Percentiles rank a stretch among this genome's conserved stretches.
These are phyloP conservation scores for Cydonia oblonga DNA, from an alignment of 331 rosid genomes.

Conservation along the genomic window DNA sequence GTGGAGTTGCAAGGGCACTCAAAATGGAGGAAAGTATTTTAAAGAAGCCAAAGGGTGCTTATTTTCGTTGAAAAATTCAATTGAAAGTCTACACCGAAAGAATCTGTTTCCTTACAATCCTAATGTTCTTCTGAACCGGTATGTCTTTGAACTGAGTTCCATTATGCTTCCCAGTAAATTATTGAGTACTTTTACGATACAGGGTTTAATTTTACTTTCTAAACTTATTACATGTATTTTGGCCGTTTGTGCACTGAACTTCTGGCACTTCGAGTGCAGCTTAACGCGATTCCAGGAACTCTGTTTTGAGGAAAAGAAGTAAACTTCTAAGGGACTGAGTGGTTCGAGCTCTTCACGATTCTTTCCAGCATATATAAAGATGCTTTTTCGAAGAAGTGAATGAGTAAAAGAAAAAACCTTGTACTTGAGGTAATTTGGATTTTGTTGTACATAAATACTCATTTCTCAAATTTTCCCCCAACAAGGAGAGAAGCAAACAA, in stretches of 20 bases:
- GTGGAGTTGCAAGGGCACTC: slow-evolving; percentile 5
- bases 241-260: not conserved
- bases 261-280: slow-evolving; percentile 35
- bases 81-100: slow-evolving; percentile 66
- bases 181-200: not conserved
- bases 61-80: slow-evolving; percentile 52
- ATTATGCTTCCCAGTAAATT: not conserved
- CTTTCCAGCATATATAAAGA: too few species aligned
- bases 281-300: slow-evolving; percentile 55
- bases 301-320: slow-evolving; percentile 23
- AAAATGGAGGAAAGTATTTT: slow-evolving; percentile 16
- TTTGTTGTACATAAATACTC: too few species aligned
- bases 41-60: slow-evolving; percentile 57
- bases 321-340: not conserved
- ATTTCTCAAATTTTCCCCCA: too few species aligned
- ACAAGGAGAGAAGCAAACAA: too few species aligned
- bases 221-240: too few species aligned
- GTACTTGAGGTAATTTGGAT: too few species aligned
- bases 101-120: slow-evolving; percentile 86
- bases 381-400: too few species aligned
- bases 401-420: too few species aligned
- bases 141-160: not conserved
- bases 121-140: slow-evolving; percentile 64
- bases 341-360: too few species aligned
- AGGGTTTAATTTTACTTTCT: too few species aligned